Evolutionary conservation across 805 yeast species (phyloP), one percentile per base, ranked within the genome.

Genomic region (Metschnikowia picachoensis): DNA sequence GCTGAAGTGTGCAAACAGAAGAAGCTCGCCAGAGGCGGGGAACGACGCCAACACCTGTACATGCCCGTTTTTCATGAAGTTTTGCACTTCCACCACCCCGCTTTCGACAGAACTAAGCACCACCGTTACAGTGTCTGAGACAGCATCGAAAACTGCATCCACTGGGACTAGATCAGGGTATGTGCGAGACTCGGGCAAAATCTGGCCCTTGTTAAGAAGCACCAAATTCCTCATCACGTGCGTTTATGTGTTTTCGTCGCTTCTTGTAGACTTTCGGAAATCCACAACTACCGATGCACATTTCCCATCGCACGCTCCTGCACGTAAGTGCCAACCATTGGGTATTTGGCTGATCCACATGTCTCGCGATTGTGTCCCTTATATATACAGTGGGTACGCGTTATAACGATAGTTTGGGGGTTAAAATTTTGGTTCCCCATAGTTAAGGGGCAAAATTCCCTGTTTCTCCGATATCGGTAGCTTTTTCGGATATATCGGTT

Each of bases 81-180:
- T 91, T 57, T 86, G 94, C n/a, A 87, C 85, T 64, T 88, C 96
- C 41, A 84, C 61, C 8, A 71, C 55, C 17, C 78, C 78, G 35
- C 78, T 72, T 34, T 81, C 86, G 30, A 47, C 71, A 50, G 75
- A 66, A 15, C 80, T 73, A 41, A 87, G 68, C 1, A 78, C 85
- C 52, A 81, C 77, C 0, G 94, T 80, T 33, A 89, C 72, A 44
- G 87, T 77, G 60, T 88, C 94, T 9, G 84, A 76, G 30, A 87
- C 78, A 0, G 86, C 77, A 60, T 89, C 96, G 57, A 88, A 87
- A 11, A 70, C 76, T 1, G 86, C 66, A 14, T 76, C 74, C 2
- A 72, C 56, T 7, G 82, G 67, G n/a, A 70, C 69, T 46, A 83
- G 65, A 55, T 84, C 91, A 0, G 92, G 92, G 41, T 77, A 83